These are phyloP conservation scores for Diplocarpon rosae DNA, from an alignment of 2,329 filamentous ascomycete species.

Conservation along the genomic window DNA sequence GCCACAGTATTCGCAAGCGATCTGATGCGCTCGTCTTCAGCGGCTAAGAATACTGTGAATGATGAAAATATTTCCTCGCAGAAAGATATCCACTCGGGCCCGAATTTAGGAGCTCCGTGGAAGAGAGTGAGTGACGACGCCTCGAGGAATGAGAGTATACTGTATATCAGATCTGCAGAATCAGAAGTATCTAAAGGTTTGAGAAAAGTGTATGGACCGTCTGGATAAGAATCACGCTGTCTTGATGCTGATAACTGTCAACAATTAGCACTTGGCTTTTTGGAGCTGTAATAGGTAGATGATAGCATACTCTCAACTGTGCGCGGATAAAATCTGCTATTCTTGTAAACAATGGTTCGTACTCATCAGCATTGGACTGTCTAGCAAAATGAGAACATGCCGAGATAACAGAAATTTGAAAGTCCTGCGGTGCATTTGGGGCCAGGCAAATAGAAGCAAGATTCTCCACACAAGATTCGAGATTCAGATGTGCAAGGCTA, in stretches of 20 bases:
- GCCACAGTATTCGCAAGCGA: slow-evolving; percentile 22
- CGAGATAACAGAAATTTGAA: slow-evolving; percentile 52
- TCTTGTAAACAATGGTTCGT: slow-evolving; percentile 43
- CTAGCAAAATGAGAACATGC: slow-evolving; percentile 52
- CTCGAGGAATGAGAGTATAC: slow-evolving; percentile 46
- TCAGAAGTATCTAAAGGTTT: slow-evolving; percentile 32
- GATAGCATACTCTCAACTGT: slow-evolving; percentile 40
- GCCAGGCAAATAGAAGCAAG: slow-evolving; percentile 47
- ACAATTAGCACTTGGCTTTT: slow-evolving; percentile 11
- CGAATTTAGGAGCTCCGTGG: slow-evolving; percentile 30
- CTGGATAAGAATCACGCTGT: slow-evolving; percentile 21
- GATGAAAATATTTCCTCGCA: slow-evolving; percentile 23
- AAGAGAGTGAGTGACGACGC: slow-evolving; percentile 41
- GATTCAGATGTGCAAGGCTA: slow-evolving; percentile 49
- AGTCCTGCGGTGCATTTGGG: slow-evolving; percentile 43
- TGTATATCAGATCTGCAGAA: slow-evolving; percentile 35
- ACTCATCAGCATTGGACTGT: slow-evolving; percentile 37
- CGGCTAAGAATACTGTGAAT: slow-evolving; percentile 23
- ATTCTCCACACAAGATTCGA: slow-evolving; percentile 45
- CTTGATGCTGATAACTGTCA: slow-evolving; percentile 15
- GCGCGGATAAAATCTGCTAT: slow-evolving; percentile 45
- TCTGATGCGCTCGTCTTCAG: slow-evolving; percentile 27
- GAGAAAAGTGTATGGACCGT: slow-evolving; percentile 31
- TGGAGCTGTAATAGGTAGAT: too few species aligned
- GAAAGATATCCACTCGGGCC: slow-evolving; percentile 28